Evolutionary conservation across 371 early-diverging fungal genomes (phyloP).

Genomic region (Dinochytrium kinnereticum): DNA sequence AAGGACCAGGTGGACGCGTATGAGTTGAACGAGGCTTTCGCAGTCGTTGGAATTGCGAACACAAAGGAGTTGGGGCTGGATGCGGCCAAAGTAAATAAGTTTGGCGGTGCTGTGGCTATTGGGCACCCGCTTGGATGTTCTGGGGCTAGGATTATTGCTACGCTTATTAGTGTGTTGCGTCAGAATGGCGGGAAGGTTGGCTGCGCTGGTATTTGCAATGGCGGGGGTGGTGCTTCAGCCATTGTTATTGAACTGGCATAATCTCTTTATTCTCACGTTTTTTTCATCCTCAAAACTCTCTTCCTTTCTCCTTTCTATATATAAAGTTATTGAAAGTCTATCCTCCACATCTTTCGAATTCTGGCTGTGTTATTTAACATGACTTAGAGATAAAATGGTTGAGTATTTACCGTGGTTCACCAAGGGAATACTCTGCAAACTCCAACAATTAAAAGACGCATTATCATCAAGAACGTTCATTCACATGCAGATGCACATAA

Average conservation of each 20-base stretch:
- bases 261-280: not conserved
- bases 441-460: too few species aligned
- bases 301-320: not conserved
- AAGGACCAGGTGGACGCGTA: slow-evolving; percentile 76
- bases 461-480: too few species aligned
- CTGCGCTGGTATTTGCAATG: slow-evolving; percentile 94
- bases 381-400: too few species aligned
- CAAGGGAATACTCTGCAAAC: too few species aligned
- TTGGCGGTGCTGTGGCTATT: slow-evolving; percentile 96
- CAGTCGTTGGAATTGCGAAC: slow-evolving; percentile 94
- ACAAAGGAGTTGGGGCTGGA: slow-evolving; percentile 75
- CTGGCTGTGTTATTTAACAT: too few species aligned
- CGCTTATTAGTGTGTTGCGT: slow-evolving; percentile 78
- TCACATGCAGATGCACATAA: too few species aligned
- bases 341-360: not conserved
- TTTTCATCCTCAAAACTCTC: too few species aligned
- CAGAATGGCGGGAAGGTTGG: slow-evolving; percentile 78
- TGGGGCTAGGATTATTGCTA: slow-evolving; percentile 91
- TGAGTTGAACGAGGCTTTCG: slow-evolving; percentile 98
- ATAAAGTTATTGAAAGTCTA: not conserved
- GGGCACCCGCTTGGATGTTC: slow-evolving; percentile 98
- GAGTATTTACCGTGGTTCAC: too few species aligned
- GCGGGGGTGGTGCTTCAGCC: slow-evolving; percentile 94
- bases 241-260: slow-evolving; percentile 74
- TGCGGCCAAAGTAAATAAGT: slow-evolving; percentile 82